Base-by-base conservation (phyloP, 768 basidiomycete species). In the Albatrellus ellisii region DNA sequence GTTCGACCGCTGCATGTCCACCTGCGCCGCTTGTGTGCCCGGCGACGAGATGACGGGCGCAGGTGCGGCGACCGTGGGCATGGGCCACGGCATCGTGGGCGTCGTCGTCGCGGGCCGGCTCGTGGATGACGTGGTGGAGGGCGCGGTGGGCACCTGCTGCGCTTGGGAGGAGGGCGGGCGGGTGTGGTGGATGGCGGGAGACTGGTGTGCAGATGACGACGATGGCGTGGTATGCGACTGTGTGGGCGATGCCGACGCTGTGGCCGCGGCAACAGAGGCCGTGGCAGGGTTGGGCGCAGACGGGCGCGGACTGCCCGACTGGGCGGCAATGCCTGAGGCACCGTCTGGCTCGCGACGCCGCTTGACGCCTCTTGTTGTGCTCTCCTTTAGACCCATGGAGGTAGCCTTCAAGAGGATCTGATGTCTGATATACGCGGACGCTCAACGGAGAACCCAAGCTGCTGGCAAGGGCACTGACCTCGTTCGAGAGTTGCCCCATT, bases 381-480 rank as follows among this genome's bases (percentile, higher is more conserved):
- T 83, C 50, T 81, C 80, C 57, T 87, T 87, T 36, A 89, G 63
- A 8, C 81, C 79, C 14, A 89, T 58, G n/a, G 69, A 63, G 1
- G 80, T 88, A 2, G 84, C 86, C 59, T 85, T 87, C 46, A 86
- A 73, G 26, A 87, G 62, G 42, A 88, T 86, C 56, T 89, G 85
- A 51, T 86, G 83, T 54, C 85, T 88, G 43, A 6, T 43, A 45
- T 35, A 26, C 31, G 12, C 21, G 18, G 24, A n/a, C n/a, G n/a
- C n/a, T n/a, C n/a, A n/a, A n/a, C n/a, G n/a, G n/a, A n/a, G n/a
- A n/a, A n/a, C n/a, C n/a, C n/a, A n/a, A n/a, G n/a, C n/a, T n/a
- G 18, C 22, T 12, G 36, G 27, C 20, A 32, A 41, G 1, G 20
- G 34, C 22, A 62, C 62, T 36, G 47, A 82, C 85, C 80, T 75